Conservation (phyloP, 1,139 yeast species). For the Candida glucosophila region DNA sequence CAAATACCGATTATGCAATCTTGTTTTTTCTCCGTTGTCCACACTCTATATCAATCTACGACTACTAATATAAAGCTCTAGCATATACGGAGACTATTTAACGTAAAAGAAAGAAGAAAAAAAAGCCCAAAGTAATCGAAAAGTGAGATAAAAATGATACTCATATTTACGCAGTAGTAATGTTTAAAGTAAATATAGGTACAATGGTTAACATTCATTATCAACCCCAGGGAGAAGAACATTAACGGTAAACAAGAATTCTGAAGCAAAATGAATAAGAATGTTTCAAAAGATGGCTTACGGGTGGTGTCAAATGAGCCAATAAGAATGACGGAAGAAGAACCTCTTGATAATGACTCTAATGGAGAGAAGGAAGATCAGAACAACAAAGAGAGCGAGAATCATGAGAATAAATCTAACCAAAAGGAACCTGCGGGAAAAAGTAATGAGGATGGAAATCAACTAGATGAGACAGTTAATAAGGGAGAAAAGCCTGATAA, state of each 20-base stretch:
- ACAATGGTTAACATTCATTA: too few relatives aligned
- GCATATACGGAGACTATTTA: slow-evolving; percentile 40
- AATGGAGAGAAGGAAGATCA: slow-evolving; percentile 1
- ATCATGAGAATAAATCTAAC: slow-evolving; percentile 2
- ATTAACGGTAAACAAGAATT: not conserved
- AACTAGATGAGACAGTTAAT: slow-evolving; percentile 4
- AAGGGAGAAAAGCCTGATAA: slow-evolving; percentile 4
- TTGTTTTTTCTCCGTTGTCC: slow-evolving; percentile 63
- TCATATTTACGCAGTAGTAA: slow-evolving; percentile 4
- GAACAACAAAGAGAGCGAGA: slow-evolving; percentile 4
- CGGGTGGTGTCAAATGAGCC: slow-evolving; percentile 29
- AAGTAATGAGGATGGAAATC: slow-evolving; percentile 2
- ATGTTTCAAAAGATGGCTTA: slow-evolving; percentile 14
- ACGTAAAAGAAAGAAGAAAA: slow-evolving; percentile 16
- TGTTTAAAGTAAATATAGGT: slow-evolving; percentile 1
- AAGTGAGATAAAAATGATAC: slow-evolving; percentile 1
- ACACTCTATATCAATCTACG: slow-evolving; percentile 43
- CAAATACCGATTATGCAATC: too few relatives aligned
- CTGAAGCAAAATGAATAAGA: slow-evolving; percentile 7
- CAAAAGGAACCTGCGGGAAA: slow-evolving; percentile 6
- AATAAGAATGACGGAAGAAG: slow-evolving; percentile 13
- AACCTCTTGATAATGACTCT: slow-evolving; percentile 1
- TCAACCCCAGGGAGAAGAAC: not conserved
- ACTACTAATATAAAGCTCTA: slow-evolving; percentile 46
- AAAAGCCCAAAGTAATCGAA: slow-evolving; percentile 5